A percentile compares a stretch with the other conserved stretches of the same genome.
Evolutionary conservation across 1,139 yeast species (phyloP).

Genomic region (Taiozyma sp.): DNA sequence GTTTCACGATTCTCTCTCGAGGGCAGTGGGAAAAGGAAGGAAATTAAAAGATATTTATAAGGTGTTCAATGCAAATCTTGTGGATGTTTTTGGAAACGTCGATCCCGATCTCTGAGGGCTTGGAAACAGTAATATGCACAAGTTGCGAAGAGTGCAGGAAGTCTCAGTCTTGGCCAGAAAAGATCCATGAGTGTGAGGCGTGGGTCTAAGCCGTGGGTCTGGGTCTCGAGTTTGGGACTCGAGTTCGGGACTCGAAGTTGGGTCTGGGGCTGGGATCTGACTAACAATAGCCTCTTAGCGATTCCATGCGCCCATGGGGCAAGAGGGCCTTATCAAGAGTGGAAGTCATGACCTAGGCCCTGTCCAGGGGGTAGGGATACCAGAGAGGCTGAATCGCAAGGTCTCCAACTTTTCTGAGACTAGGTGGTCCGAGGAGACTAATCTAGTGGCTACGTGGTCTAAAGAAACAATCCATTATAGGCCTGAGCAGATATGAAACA

Average conservation of each 20-base stretch:
- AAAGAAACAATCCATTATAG: background rate
- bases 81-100: background rate
- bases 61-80: background rate
- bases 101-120: background rate
- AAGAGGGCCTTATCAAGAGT: no score
- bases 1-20: background rate
- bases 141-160: background rate
- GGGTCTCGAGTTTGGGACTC: no score
- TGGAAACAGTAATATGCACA: background rate
- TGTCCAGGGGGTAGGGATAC: no score
- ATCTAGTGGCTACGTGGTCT: background rate
- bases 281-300: no score
- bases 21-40: background rate
- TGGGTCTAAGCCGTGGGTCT: background rate
- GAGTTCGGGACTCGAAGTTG: background rate
- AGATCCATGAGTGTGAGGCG: background rate
- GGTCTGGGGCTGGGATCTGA: no score
- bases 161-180: background rate
- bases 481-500: background rate
- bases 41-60: background rate
- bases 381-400: background rate
- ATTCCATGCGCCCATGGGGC: no score
- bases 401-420: background rate
- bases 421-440: background rate
- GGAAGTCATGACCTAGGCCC: no score